Evolutionary conservation across 2,329 filamentous ascomycete species (phyloP).

Genomic region (Dactylellina haptotyla): DNA sequence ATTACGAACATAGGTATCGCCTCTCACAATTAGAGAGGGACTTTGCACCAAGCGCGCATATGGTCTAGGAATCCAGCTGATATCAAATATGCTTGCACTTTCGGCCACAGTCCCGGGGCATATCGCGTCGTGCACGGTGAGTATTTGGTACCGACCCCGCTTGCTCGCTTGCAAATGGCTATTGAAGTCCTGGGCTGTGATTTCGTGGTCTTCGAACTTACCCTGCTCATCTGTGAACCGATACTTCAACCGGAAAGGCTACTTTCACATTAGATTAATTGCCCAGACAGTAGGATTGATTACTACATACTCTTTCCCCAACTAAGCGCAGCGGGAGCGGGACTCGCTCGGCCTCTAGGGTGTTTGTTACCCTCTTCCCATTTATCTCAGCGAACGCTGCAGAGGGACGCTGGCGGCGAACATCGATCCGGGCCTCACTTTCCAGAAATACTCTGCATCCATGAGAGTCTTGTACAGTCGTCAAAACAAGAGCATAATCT

Average conservation of each 20-base stretch:
- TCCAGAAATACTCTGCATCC: conserved; percentile 87
- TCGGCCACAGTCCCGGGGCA: conserved; percentile 85
- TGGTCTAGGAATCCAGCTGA: conserved; percentile 87
- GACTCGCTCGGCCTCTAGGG: conserved; percentile 78
- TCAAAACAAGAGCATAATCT: conserved; percentile 87
- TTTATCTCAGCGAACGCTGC: conserved; percentile 87
- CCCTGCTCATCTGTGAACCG: conserved; percentile 71
- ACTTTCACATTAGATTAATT: too few species aligned
- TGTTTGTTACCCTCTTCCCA: conserved; percentile 77
- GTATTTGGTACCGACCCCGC: conserved; percentile 81
- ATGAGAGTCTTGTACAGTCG: conserved; percentile 84
- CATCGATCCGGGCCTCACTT: conserved; percentile 83
- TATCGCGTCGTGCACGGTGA: conserved; percentile 78
- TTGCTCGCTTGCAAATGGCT: conserved; percentile 73
- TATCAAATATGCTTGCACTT: conserved; percentile 76
- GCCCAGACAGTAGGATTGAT: too few species aligned
- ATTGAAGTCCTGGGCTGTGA: conserved; percentile 69
- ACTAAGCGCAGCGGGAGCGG: conserved; percentile 84
- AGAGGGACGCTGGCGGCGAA: conserved; percentile 86
- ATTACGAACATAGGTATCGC: conserved; percentile 73
- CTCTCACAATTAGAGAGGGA: conserved; percentile 69
- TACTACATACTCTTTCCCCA: conserved; percentile 70
- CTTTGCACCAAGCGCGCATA: conserved; percentile 73
- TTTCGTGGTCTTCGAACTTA: conserved; percentile 63
- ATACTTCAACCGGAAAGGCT: conserved; percentile 82